These are phyloP conservation scores for Boletus sp. DNA, from an alignment of 768 basidiomycete species.

Conservation along the genomic window DNA sequence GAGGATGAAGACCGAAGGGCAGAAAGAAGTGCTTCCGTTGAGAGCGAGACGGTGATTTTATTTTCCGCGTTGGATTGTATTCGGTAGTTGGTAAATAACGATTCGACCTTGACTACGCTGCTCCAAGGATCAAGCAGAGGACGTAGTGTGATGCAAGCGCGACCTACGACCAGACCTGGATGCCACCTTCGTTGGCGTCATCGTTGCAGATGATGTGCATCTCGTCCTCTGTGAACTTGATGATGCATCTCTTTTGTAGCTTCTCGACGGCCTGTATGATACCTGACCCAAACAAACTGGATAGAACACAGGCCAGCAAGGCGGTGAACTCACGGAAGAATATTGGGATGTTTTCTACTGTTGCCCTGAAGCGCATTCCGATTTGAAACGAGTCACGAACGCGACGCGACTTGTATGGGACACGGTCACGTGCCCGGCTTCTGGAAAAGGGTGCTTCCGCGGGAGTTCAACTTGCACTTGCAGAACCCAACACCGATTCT, in stretches of 20 bases:
- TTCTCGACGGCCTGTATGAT: slow-evolving; percentile 82
- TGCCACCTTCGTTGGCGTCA: slow-evolving; percentile 76
- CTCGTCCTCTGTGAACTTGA: slow-evolving; percentile 69
- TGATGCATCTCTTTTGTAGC: slow-evolving; percentile 78
- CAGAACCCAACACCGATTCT: slow-evolving; percentile 10
- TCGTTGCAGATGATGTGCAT: slow-evolving; percentile 84
- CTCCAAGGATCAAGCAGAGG: slow-evolving; percentile 5
- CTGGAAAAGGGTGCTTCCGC: slow-evolving; percentile 13
- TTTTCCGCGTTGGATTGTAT: slow-evolving; percentile 86
- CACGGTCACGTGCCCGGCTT: slow-evolving; percentile 26
- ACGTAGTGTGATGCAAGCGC: slow-evolving; percentile 29
- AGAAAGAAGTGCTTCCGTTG: slow-evolving; percentile 69
- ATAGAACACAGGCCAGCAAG: neutral
- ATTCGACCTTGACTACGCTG: slow-evolving; percentile 62
- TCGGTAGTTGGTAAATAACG: slow-evolving; percentile 72
- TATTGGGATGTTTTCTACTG: slow-evolving; percentile 53
- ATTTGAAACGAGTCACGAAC: neutral
- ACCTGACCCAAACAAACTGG: slow-evolving; percentile 37
- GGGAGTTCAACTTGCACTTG: slow-evolving; percentile 5
- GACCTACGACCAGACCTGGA: slow-evolving; percentile 81
- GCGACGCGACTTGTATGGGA: slow-evolving; percentile 10
- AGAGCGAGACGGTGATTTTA: slow-evolving; percentile 71
- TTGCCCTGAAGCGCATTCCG: slow-evolving; percentile 62
- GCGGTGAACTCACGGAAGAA: slow-evolving; percentile 47
- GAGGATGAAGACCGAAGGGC: slow-evolving; percentile 66